Evolutionary conservation across 257 asterid species (phyloP).

Genomic region (Thymus quinquecostatus): DNA sequence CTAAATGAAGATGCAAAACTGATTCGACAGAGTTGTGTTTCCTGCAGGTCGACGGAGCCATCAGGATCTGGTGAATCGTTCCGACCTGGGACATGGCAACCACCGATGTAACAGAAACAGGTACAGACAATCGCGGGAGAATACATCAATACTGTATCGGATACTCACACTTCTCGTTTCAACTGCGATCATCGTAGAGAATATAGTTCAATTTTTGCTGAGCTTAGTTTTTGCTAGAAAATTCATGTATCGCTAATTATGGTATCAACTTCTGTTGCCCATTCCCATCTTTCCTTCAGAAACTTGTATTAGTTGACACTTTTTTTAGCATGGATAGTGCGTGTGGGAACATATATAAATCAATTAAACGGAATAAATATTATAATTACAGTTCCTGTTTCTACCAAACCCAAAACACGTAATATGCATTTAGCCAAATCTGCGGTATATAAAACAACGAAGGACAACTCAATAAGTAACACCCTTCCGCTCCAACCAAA

Average conservation of each 20-base stretch:
- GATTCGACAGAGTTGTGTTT: constrained; percentile 25
- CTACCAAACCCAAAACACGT: no score
- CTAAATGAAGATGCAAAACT: neutral
- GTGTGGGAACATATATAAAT: no score
- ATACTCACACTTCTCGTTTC: neutral
- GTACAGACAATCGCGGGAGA: neutral
- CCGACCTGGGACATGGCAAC: constrained; percentile 97
- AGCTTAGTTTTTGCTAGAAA: constrained; percentile 11
- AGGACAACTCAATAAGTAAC: no score
- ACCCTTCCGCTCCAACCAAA: no score
- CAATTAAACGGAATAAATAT: no score
- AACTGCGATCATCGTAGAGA: neutral
- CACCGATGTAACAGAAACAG: constrained; percentile 58
- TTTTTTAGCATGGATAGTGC: neutral
- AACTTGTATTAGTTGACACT: neutral
- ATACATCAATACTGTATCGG: neutral
- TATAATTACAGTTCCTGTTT: no score
- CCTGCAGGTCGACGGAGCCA: constrained; percentile 84
- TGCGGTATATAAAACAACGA: no score
- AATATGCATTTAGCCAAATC: no score
- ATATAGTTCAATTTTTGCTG: neutral
- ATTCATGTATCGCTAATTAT: neutral
- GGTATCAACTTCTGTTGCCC: neutral
- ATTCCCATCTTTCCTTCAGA: neutral
- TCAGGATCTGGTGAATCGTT: constrained; percentile 83